phyloP scores from a whole-genome alignment of 2,329 filamentous ascomycete species.

The Colletotrichum paranaense region DNA sequence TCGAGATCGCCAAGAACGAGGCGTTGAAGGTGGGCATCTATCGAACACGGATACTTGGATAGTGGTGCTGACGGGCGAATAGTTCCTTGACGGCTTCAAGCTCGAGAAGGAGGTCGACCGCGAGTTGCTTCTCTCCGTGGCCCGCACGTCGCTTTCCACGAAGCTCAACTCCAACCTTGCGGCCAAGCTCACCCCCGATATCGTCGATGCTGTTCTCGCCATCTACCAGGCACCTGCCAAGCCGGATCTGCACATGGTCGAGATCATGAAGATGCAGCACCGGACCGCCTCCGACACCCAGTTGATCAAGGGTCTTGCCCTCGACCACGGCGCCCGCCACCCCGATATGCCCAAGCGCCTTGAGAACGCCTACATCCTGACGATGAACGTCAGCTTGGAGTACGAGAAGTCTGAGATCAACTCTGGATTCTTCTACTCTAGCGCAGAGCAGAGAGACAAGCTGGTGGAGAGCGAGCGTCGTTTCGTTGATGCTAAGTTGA shows the following conservation, averaged over 20 bases:
- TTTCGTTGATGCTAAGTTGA: slow-evolving; percentile 95
- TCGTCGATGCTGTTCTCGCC: slow-evolving; percentile 94
- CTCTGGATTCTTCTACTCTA: slow-evolving; percentile 98
- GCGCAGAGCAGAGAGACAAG: slow-evolving; percentile 96
- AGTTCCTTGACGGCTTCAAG: slow-evolving; percentile 97
- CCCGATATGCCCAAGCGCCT: slow-evolving; percentile 98
- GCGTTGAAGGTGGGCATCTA: slow-evolving; percentile 76
- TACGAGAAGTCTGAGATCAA: slow-evolving; percentile 99
- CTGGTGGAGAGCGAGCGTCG: slow-evolving; percentile 96
- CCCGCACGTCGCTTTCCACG: slow-evolving; percentile 92
- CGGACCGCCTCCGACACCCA: slow-evolving; percentile 95
- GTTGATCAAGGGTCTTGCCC: slow-evolving; percentile 89
- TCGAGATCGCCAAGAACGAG: slow-evolving; percentile 95
- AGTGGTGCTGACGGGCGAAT: slow-evolving; percentile 28
- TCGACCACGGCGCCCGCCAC: slow-evolving; percentile 96
- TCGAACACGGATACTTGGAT: neutral
- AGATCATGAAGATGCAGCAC: slow-evolving; percentile 99
- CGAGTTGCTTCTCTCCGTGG: slow-evolving; percentile 92
- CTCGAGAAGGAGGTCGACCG: slow-evolving; percentile 88
- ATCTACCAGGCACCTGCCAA: slow-evolving; percentile 92
- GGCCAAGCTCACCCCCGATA: slow-evolving; percentile 90
- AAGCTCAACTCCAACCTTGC: slow-evolving; percentile 93
- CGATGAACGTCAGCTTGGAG: slow-evolving; percentile 94
- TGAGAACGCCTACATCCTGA: slow-evolving; percentile 95
- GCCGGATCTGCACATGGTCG: slow-evolving; percentile 98